A percentile compares a stretch with the other conserved stretches of the same genome.
Evolutionary conservation across 108 stramenopile genomes (phyloP).

Genomic region (Cyclotella kingstonii): DNA sequence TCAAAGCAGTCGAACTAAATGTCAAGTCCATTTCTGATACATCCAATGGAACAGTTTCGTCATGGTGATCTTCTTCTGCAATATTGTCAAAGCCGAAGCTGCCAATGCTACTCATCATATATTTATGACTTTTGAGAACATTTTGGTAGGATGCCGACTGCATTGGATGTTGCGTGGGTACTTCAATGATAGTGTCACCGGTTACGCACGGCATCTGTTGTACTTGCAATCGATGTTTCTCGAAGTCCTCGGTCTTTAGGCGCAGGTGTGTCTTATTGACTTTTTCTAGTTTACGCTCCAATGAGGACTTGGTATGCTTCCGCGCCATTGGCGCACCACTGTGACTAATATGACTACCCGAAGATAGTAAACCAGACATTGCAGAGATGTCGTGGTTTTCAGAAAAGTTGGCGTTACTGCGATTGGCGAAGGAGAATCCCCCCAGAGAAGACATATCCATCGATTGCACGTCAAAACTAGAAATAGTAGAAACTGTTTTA

Average conservation of each 20-base stretch:
- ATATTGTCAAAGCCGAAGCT: constrained; percentile 34
- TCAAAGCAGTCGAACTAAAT: constrained; percentile 25
- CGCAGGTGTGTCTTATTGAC: constrained; percentile 33
- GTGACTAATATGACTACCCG: constrained; percentile 7
- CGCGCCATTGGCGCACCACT: constrained; percentile 12
- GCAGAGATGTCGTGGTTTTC: constrained; percentile 20
- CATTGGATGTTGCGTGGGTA: constrained; percentile 18
- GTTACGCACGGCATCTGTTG: background rate
- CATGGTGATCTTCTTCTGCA: constrained; percentile 25
- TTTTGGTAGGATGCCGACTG: background rate
- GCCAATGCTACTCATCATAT: constrained; percentile 11
- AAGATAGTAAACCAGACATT: constrained; percentile 21
- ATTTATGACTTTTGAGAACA: background rate
- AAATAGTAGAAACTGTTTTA: constrained; percentile 37
- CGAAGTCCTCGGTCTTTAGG: constrained; percentile 27
- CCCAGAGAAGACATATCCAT: constrained; percentile 46
- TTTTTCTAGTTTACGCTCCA: constrained; percentile 45
- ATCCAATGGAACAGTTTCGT: constrained; percentile 17
- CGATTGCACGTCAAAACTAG: constrained; percentile 24
- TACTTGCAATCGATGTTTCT: constrained; percentile 4
- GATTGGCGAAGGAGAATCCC: constrained; percentile 21
- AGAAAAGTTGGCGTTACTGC: background rate
- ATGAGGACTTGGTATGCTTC: constrained; percentile 9
- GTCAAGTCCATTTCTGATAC: constrained; percentile 35
- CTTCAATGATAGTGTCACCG: constrained; percentile 1